These are phyloP conservation scores for Botrytis cinerea DNA, from an alignment of 2,329 filamentous ascomycete species.

Conservation along the genomic window DNA sequence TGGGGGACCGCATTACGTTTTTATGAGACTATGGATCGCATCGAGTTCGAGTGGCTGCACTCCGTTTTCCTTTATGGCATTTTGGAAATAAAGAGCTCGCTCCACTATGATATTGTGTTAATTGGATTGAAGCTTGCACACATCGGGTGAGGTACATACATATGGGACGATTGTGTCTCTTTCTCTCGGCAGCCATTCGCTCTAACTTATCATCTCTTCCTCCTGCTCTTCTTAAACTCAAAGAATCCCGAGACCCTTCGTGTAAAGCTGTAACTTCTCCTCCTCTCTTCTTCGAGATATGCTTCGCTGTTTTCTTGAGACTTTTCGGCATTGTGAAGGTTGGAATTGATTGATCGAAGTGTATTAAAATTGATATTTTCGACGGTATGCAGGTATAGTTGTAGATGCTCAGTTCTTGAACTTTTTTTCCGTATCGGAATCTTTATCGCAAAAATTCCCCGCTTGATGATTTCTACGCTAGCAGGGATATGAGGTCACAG, in stretches of 20 bases:
- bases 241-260: slow-evolving; percentile 84
- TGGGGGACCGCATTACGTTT: slow-evolving; percentile 53
- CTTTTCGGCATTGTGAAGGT: slow-evolving; percentile 66
- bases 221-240: slow-evolving; percentile 75
- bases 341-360: not conserved
- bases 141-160: slow-evolving; percentile 49
- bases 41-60: slow-evolving; percentile 54
- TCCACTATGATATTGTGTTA: slow-evolving; percentile 53
- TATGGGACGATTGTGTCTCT: slow-evolving; percentile 73
- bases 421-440: slow-evolving; percentile 34
- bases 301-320: slow-evolving; percentile 82
- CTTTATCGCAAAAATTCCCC: slow-evolving; percentile 33
- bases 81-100: slow-evolving; percentile 71
- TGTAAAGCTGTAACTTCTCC: slow-evolving; percentile 75
- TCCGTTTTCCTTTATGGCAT: slow-evolving; percentile 57
- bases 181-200: slow-evolving; percentile 67
- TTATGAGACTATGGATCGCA: slow-evolving; percentile 62
- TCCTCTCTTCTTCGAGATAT: slow-evolving; percentile 84
- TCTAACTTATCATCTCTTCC: slow-evolving; percentile 81
- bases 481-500: slow-evolving; percentile 13
- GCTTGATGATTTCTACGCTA: slow-evolving; percentile 6
- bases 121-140: slow-evolving; percentile 23
- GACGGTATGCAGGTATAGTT: not conserved
- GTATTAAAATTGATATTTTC: not conserved
- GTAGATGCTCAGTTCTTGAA: slow-evolving; percentile 11